phyloP scores from a whole-genome alignment of 441 rosid species.

The Metrosideros polymorpha region DNA sequence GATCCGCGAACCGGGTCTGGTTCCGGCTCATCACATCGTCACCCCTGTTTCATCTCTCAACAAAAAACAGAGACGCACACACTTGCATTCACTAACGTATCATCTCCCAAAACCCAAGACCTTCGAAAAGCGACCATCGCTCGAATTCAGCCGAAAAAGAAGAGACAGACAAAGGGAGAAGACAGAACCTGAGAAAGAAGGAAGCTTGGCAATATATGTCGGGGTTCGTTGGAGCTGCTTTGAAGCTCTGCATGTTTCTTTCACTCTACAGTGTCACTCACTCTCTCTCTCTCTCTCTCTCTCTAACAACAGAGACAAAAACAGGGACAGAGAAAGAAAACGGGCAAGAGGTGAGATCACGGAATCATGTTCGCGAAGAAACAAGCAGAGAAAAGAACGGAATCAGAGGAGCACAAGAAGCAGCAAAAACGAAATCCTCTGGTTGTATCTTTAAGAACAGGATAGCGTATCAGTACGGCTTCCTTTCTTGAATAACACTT shows the following conservation, averaged over 20 bases:
- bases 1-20: constrained; percentile 43
- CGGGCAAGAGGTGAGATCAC: background rate
- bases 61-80: background rate
- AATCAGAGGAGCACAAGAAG: background rate
- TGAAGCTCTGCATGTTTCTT: constrained; percentile 69
- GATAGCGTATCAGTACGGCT: constrained; percentile 49
- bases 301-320: background rate
- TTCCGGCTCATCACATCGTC: constrained; percentile 26
- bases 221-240: constrained; percentile 30
- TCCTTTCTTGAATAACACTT: background rate
- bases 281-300: background rate
- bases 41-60: constrained; percentile 22
- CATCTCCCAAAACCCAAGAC: constrained; percentile 2
- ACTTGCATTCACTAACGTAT: background rate
- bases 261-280: background rate
- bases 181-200: constrained; percentile 53
- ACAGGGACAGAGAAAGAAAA: background rate
- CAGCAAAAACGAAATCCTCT: background rate
- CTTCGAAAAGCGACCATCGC: background rate
- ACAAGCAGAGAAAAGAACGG: constrained; percentile 1
- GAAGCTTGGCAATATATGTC: constrained; percentile 61
- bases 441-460: constrained; percentile 22
- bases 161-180: background rate
- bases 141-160: background rate
- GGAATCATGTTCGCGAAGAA: background rate